phyloP scores from a whole-genome alignment of 2,329 filamentous ascomycete genomes.

The Scleromitrula shiraiana region DNA sequence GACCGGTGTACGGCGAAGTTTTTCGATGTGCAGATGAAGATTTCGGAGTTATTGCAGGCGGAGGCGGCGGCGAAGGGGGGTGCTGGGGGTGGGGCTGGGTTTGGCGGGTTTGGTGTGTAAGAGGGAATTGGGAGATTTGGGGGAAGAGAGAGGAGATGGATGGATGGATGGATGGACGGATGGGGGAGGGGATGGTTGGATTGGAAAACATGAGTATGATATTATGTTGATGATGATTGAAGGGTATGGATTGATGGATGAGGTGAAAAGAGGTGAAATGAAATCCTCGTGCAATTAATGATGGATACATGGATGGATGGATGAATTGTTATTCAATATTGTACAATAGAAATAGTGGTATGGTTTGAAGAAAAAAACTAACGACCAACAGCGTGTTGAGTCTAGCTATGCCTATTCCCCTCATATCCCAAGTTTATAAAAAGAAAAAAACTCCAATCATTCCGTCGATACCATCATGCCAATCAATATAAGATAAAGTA shows the following conservation, averaged over 20 bases:
- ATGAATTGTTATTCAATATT: constrained; percentile 10
- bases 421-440: not conserved
- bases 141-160: too few relatives aligned
- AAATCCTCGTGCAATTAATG: not conserved
- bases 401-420: constrained; percentile 14
- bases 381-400: constrained; percentile 16
- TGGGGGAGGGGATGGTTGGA: not conserved
- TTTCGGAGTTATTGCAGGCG: constrained; percentile 91
- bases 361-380: constrained; percentile 1
- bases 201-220: not conserved
- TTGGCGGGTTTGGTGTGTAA: constrained; percentile 36
- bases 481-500: not conserved
- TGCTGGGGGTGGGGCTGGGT: constrained; percentile 40
- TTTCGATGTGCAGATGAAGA: constrained; percentile 97
- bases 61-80: constrained; percentile 64
- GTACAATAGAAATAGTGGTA: constrained; percentile 19
- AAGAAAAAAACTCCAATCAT: constrained; percentile 14
- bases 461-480: constrained; percentile 14
- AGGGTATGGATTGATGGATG: not conserved
- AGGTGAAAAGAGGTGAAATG: not conserved
- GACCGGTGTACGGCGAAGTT: constrained; percentile 97
- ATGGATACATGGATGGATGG: too few relatives aligned
- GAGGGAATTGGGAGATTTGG: too few relatives aligned
- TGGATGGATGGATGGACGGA: not conserved
- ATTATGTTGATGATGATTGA: not conserved